Conservation (phyloP, 441 rosid species). For the Erodium texanum region DNA sequence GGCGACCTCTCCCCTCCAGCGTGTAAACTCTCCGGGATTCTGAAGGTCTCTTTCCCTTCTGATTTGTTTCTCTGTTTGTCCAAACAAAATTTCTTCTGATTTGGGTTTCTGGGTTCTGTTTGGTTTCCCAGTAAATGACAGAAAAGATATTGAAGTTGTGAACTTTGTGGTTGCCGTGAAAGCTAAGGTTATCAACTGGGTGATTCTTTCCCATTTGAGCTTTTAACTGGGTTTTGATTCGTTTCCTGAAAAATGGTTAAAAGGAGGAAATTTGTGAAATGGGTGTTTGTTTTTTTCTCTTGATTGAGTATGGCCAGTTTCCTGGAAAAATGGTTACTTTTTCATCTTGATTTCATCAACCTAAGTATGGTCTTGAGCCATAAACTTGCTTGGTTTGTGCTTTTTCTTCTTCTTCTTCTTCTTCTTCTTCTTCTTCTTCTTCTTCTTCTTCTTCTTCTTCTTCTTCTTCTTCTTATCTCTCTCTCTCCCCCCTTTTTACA, state of each 20-base stretch:
- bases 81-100: background rate
- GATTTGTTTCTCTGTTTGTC: conserved; percentile 4
- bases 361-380: background rate
- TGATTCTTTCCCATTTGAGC: background rate
- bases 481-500: background rate
- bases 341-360: background rate
- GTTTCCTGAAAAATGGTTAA: conserved; percentile 2
- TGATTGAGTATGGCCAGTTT: background rate
- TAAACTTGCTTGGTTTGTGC: background rate
- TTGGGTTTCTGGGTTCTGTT: conserved; percentile 6
- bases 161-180: background rate
- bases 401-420: background rate
- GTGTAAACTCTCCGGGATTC: conserved; percentile 6
- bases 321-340: too few species aligned
- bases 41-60: conserved; percentile 19
- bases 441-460: too few species aligned
- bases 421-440: too few species aligned
- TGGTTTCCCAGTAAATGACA: conserved; percentile 13
- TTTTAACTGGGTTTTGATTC: conserved; percentile 18
- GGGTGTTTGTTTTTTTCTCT: background rate
- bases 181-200: conserved; percentile 9
- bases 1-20: too few species aligned
- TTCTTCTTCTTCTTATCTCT: too few species aligned
- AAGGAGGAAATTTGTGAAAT: background rate
- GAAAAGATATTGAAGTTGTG: background rate